These are phyloP conservation scores for Phlyctochytrium bullatum DNA, from an alignment of 192 early-diverging fungal genomes.

Conservation along the genomic window DNA sequence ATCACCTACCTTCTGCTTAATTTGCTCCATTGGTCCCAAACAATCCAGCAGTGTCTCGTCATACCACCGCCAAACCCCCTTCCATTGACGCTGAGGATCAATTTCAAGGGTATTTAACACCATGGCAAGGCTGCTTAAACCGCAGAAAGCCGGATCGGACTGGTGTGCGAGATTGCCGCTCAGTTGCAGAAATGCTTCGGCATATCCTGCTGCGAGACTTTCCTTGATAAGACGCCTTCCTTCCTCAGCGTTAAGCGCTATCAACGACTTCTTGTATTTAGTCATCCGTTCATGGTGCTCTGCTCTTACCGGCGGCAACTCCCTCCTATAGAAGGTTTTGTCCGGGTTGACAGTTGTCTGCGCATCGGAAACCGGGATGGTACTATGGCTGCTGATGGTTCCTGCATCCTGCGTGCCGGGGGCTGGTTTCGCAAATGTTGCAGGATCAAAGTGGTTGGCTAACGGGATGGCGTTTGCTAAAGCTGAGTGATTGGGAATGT, in stretches of 20 bases:
- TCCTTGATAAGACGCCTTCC: slow-evolving; percentile 81
- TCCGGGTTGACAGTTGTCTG: neutral
- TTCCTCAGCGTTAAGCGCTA: slow-evolving; percentile 74
- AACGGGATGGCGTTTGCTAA: neutral
- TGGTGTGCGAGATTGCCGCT: slow-evolving; percentile 89
- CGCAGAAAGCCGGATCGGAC: slow-evolving; percentile 85
- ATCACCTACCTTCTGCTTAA: slow-evolving; percentile 60
- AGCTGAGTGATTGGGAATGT: neutral
- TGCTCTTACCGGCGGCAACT: slow-evolving; percentile 23
- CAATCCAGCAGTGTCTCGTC: slow-evolving; percentile 54
- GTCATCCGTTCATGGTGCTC: neutral
- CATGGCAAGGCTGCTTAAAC: slow-evolving; percentile 76
- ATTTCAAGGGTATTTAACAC: slow-evolving; percentile 92
- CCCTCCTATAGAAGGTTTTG: slow-evolving; percentile 39
- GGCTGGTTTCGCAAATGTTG: neutral
- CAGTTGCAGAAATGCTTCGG: slow-evolving; percentile 84
- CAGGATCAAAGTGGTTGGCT: neutral
- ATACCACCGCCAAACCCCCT: slow-evolving; percentile 92
- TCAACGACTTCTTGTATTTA: slow-evolving; percentile 36
- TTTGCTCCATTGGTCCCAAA: slow-evolving; percentile 54
- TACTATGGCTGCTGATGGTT: neutral
- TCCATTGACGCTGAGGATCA: slow-evolving; percentile 84
- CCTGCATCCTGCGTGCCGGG: neutral
- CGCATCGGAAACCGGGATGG: neutral
- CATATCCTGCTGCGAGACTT: slow-evolving; percentile 68